A percentile compares a stretch with the other conserved stretches of the same genome.
Conservation (phyloP, 495 filamentous ascomycete species). For the Durotheca rogersii region DNA sequence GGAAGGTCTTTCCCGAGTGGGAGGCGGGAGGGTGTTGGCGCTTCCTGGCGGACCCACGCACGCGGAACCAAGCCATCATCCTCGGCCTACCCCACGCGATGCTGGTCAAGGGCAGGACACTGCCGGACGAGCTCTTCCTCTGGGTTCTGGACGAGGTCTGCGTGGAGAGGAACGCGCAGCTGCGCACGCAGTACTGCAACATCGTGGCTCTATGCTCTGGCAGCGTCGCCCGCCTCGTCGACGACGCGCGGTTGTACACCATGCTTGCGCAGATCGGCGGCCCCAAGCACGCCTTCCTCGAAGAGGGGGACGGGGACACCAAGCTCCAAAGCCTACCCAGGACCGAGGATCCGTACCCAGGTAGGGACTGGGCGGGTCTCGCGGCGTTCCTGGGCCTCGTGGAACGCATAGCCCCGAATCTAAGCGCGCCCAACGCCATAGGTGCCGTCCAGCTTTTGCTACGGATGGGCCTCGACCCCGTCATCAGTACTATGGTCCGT, state of each 20-base stretch:
- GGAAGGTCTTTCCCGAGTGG: constrained; percentile 37
- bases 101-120: constrained; percentile 46
- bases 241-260: constrained; percentile 36
- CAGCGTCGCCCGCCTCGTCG: constrained; percentile 42
- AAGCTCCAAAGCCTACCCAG: constrained; percentile 17
- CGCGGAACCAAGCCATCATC: constrained; percentile 63
- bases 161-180: constrained; percentile 57
- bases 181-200: constrained; percentile 65
- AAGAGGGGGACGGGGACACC: constrained; percentile 14
- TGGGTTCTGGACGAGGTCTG: constrained; percentile 77
- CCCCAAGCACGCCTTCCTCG: constrained; percentile 35
- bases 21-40: constrained; percentile 38
- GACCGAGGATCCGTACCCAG: constrained; percentile 33
- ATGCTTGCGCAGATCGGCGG: constrained; percentile 47
- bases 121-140: constrained; percentile 69
- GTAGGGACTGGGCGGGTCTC: constrained; percentile 40
- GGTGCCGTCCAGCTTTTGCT: constrained; percentile 49
- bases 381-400: constrained; percentile 39
- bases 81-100: constrained; percentile 67
- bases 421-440: constrained; percentile 27
- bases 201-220: constrained; percentile 39
- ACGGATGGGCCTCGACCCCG: constrained; percentile 60
- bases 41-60: constrained; percentile 48
- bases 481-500: constrained; percentile 47
- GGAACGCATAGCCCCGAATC: constrained; percentile 27